Base-by-base conservation (phyloP, 2,329 filamentous ascomycete species). In the Penicillium sp. region DNA sequence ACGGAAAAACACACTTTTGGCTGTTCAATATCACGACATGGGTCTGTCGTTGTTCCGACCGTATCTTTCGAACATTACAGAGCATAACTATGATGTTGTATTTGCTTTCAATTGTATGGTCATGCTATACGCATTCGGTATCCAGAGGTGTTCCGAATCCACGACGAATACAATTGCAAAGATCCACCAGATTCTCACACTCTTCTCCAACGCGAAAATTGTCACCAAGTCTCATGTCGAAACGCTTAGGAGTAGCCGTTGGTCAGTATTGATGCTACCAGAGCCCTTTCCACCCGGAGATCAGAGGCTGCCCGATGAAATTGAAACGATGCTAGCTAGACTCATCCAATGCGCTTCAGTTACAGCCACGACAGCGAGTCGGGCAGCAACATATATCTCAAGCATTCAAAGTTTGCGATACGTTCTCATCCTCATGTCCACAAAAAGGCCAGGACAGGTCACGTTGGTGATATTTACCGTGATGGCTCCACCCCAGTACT, bases 71-170 rank as follows among this genome's bases (percentile, higher is more conserved):
- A 53, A 58, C 33, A 43, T 54, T 21, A 33, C 45, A 2, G 28
- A 20, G 16, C 35, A 45, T 14, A 54, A 52, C 14, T 53, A 58
- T 24, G 38, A 58, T 23, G 20, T 40, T 14, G 26, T 53, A 8
- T 50, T 58, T 46, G 51, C 43, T 3, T 58, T 58, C 49, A 45
- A 38, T 9, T 33, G 35, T 35, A 49, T 58, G 23, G 46, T 54
- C 26, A 53, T 48, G 38, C 21, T 50, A 8, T 54, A 58, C 28
- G 46, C 50, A 8, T 58, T 54, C 47, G 56, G 56, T 5, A 58
- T 54, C 30, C 51, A 58, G 45, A 42, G 51, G 23, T 50, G 46
- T n/a, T 56, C 53, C 14, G 53, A 49, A 43, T 48, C 52, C 1
- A 55, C 45, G 3, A 46, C 45, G n/a, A 53, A 47, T 11, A 30